Conservation (phyloP, 2,329 filamentous ascomycete genomes). For the Camillea tinctor region DNA sequence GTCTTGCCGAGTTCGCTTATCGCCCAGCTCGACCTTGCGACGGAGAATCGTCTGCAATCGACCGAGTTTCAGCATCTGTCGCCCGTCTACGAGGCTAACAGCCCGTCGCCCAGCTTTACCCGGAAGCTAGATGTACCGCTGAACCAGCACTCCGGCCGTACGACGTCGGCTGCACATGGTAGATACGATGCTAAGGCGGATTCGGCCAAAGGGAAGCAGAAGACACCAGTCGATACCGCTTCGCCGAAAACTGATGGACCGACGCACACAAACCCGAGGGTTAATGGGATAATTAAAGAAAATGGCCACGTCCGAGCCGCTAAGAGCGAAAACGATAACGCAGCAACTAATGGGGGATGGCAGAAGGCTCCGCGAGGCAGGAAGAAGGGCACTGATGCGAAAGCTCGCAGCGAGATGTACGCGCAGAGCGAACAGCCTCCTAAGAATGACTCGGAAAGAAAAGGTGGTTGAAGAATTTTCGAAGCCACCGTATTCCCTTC, state of each 20-base stretch:
- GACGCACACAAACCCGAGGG: slow-evolving; percentile 30
- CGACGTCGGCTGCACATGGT: slow-evolving; percentile 10
- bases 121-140: slow-evolving; percentile 50
- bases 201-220: slow-evolving; percentile 29
- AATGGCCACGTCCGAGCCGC: slow-evolving; percentile 54
- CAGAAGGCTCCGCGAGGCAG: slow-evolving; percentile 57
- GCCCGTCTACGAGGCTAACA: slow-evolving; percentile 71
- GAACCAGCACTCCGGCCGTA: slow-evolving; percentile 20
- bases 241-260: slow-evolving; percentile 22
- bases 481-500: slow-evolving; percentile 1
- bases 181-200: slow-evolving; percentile 22
- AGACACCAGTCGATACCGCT: slow-evolving; percentile 22
- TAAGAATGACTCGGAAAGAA: slow-evolving; percentile 59
- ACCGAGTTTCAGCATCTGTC: slow-evolving; percentile 59
- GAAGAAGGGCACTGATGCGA: slow-evolving; percentile 51
- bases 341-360: slow-evolving; percentile 47
- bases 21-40: slow-evolving; percentile 56
- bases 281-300: slow-evolving; percentile 42
- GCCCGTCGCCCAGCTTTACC: slow-evolving; percentile 64
- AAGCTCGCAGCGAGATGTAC: slow-evolving; percentile 42
- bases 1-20: slow-evolving; percentile 49
- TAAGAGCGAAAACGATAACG: slow-evolving; percentile 52
- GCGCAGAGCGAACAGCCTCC: slow-evolving; percentile 53
- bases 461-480: slow-evolving; percentile 53
- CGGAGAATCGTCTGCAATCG: slow-evolving; percentile 41